Conservation (phyloP, 225 moss, liverwort and hornwort species). For the Pseudisothecium myosuroides region DNA sequence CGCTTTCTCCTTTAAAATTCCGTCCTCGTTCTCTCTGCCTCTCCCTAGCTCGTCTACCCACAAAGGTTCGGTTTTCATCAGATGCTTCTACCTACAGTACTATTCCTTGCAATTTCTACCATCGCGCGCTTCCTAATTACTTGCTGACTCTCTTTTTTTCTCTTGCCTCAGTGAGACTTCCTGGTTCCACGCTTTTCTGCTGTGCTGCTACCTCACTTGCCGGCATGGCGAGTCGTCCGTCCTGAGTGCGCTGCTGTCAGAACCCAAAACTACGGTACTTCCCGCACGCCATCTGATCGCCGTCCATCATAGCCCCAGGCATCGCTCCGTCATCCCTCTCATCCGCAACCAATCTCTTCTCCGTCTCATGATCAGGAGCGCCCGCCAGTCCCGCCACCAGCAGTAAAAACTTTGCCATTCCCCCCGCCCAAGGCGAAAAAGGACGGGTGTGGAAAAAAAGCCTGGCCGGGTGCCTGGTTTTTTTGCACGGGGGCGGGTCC, state of each 20-base stretch:
- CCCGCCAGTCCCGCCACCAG: background rate
- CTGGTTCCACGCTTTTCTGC: background rate
- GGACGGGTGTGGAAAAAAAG: background rate
- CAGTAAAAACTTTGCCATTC: background rate
- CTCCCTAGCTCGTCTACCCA: background rate
- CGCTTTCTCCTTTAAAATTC: background rate
- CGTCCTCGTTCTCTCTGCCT: too few relatives aligned
- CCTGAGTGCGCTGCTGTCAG: conserved; percentile 14
- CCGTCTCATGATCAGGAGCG: background rate
- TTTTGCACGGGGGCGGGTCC: too few relatives aligned
- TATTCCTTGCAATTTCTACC: background rate
- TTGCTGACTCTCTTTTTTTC: background rate
- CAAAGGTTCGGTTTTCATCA: too few relatives aligned
- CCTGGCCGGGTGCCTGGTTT: too few relatives aligned
- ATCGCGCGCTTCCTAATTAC: background rate
- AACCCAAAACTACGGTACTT: background rate
- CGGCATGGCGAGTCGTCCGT: background rate
- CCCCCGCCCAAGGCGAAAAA: background rate
- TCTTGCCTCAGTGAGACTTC: background rate
- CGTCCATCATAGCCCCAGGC: background rate
- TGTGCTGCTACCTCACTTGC: too few relatives aligned
- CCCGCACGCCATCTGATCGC: conserved; percentile 1
- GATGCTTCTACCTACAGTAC: background rate
- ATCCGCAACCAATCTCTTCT: background rate
- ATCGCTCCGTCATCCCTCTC: background rate